phyloP scores from a whole-genome alignment of 495 filamentous ascomycete genomes.

The Neurospora cerealis region DNA sequence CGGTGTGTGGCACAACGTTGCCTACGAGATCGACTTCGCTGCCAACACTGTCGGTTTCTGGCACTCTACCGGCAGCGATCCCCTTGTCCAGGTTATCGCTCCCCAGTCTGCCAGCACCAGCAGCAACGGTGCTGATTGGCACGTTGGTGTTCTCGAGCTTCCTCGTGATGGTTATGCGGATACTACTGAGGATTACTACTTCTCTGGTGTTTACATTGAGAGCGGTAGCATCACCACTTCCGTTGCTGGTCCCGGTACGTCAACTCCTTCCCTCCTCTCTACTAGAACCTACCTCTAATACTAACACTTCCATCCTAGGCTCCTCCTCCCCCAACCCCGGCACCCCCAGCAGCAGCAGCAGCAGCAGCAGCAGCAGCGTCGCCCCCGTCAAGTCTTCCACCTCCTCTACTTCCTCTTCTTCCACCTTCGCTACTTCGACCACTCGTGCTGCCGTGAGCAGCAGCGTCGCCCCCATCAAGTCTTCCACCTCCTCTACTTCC shows the following conservation, averaged over 20 bases:
- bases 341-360: background rate
- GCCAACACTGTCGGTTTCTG: constrained; percentile 54
- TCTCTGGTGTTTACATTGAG: constrained; percentile 66
- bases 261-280: background rate
- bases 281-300: background rate
- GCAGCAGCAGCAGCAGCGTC: constrained; percentile 5
- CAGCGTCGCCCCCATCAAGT: background rate
- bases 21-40: constrained; percentile 57
- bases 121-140: constrained; percentile 68
- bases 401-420: constrained; percentile 7
- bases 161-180: constrained; percentile 47
- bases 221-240: constrained; percentile 49
- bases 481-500: constrained; percentile 9
- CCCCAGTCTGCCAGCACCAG: constrained; percentile 48
- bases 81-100: constrained; percentile 44
- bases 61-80: constrained; percentile 51
- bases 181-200: constrained; percentile 56
- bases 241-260: constrained; percentile 21
- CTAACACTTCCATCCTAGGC: background rate
- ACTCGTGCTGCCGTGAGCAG: constrained; percentile 2
- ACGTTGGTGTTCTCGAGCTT: constrained; percentile 61
- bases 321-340: background rate
- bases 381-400: background rate
- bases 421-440: background rate
- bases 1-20: constrained; percentile 68